Conservation (phyloP, 2,329 filamentous ascomycete genomes). For the Phoma sp. region DNA sequence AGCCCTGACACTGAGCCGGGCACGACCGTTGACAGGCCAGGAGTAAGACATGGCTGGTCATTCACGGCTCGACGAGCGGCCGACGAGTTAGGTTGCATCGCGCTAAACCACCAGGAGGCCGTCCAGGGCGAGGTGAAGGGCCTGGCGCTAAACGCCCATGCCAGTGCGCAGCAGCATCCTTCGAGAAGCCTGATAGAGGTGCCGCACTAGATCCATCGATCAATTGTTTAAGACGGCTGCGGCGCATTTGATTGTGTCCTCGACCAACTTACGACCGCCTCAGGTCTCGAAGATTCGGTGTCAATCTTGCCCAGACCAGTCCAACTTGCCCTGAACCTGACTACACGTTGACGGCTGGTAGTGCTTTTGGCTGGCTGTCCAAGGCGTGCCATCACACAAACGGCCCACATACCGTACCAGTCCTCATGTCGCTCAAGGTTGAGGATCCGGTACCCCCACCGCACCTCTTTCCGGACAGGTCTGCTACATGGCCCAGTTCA, state of each 20-base stretch:
- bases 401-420: constrained; percentile 19
- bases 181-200: constrained; percentile 37
- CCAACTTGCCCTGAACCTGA: neutral
- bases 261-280: constrained; percentile 23
- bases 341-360: constrained; percentile 3
- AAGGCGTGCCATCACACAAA: constrained; percentile 23
- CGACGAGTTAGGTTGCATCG: constrained; percentile 25
- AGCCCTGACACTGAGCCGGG: constrained; percentile 45
- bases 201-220: constrained; percentile 39
- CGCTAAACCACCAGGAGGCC: constrained; percentile 26
- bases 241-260: constrained; percentile 14
- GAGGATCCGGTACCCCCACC: constrained; percentile 45
- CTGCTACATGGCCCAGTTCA: constrained; percentile 37
- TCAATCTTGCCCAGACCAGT: neutral
- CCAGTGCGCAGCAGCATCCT: constrained; percentile 33
- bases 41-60: constrained; percentile 27
- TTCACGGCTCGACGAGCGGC: constrained; percentile 42
- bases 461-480: constrained; percentile 38
- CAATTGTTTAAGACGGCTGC: constrained; percentile 32
- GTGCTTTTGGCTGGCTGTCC: constrained; percentile 13
- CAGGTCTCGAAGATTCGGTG: constrained; percentile 18
- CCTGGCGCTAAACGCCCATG: constrained; percentile 33
- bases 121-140: constrained; percentile 31
- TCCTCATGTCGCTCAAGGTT: constrained; percentile 43
- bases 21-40: constrained; percentile 37